Conservation (phyloP, 176 grass and related monocot genomes). For the Musa beccarii region DNA sequence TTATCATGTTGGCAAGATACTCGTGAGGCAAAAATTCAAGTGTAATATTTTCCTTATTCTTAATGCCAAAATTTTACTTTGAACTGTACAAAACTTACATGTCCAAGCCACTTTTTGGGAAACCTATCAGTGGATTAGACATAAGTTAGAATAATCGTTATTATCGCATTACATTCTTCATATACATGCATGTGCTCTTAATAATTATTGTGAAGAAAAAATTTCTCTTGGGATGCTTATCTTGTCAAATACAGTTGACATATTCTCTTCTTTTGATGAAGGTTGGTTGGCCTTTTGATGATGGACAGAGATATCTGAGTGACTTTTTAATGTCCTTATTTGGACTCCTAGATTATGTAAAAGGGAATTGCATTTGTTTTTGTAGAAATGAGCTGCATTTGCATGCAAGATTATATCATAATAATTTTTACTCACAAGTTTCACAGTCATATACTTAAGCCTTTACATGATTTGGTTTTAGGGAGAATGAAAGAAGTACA, state of each 20-base stretch:
- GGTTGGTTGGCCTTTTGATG: not conserved
- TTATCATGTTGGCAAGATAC: not conserved
- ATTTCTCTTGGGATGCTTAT: too few species aligned
- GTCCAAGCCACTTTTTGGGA: too few species aligned
- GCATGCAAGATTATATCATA: not conserved
- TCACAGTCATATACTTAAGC: not conserved
- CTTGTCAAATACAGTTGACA: too few species aligned
- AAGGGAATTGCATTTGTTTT: not conserved
- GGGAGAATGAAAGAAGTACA: slow-evolving; percentile 53
- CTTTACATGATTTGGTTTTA: slow-evolving; percentile 19
- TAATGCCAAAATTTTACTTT: too few species aligned
- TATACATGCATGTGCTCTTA: too few species aligned
- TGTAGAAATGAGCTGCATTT: not conserved
- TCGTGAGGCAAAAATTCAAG: too few species aligned
- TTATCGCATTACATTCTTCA: too few species aligned
- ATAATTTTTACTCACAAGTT: not conserved
- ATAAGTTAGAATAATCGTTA: too few species aligned
- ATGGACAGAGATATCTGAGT: not conserved
- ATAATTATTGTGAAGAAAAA: too few species aligned
- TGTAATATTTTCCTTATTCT: too few species aligned
- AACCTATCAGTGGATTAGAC: too few species aligned
- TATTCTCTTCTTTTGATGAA: not conserved
- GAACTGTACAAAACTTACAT: too few species aligned
- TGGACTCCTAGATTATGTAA: not conserved
- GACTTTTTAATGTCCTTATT: not conserved